Conservation (phyloP, 2,329 filamentous ascomycete genomes). For the Ophiostoma novo-ulmi region DNA sequence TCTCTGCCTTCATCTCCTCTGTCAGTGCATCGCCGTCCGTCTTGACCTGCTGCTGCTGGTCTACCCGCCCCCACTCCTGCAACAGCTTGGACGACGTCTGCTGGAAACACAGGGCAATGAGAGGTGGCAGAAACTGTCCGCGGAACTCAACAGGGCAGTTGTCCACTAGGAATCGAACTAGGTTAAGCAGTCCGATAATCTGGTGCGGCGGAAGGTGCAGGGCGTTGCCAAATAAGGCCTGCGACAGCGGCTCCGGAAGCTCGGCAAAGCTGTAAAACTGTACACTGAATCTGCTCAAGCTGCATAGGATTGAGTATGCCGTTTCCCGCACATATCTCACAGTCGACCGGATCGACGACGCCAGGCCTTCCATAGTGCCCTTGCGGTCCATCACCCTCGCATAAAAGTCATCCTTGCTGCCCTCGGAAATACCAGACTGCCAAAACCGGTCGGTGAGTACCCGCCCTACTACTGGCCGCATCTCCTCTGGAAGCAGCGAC, state of each 20-base stretch:
- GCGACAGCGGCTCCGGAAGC: slow-evolving; percentile 74
- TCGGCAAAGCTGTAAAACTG: slow-evolving; percentile 89
- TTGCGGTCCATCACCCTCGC: slow-evolving; percentile 85
- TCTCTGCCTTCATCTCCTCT: slow-evolving; percentile 98
- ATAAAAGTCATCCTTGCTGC: slow-evolving; percentile 96
- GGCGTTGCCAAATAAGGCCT: slow-evolving; percentile 78
- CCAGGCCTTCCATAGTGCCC: slow-evolving; percentile 84
- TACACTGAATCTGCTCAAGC: slow-evolving; percentile 79
- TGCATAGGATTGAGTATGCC: slow-evolving; percentile 90
- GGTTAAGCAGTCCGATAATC: slow-evolving; percentile 84
- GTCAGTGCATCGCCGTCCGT: slow-evolving; percentile 72
- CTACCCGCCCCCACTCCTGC: slow-evolving; percentile 77
- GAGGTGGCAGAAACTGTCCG: slow-evolving; percentile 74
- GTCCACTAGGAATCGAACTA: slow-evolving; percentile 83
- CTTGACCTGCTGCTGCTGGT: slow-evolving; percentile 55
- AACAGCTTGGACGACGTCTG: slow-evolving; percentile 86
- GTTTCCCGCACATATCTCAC: slow-evolving; percentile 87
- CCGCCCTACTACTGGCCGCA: slow-evolving; percentile 69
- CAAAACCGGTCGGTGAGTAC: slow-evolving; percentile 94
- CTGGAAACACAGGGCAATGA: slow-evolving; percentile 74
- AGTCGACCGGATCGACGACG: slow-evolving; percentile 84
- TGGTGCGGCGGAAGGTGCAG: slow-evolving; percentile 84
- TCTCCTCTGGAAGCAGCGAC: slow-evolving; percentile 67
- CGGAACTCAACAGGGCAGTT: slow-evolving; percentile 79
- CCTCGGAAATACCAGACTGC: slow-evolving; percentile 94